Base-by-base conservation (phyloP, 306 rosid species). In the Rosa chinensis region DNA sequence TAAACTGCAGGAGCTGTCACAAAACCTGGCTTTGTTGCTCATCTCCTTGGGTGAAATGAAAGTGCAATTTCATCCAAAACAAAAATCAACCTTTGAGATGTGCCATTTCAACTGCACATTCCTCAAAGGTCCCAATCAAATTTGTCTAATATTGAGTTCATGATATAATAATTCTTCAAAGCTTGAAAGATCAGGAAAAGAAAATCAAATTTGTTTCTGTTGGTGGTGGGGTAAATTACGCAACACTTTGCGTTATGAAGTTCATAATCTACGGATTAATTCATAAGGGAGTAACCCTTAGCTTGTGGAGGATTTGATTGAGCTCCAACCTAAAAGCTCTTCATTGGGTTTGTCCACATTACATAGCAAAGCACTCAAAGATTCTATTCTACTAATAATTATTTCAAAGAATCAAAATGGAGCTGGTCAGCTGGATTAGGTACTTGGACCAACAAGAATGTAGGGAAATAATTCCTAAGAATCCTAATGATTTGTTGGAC, bases 1-100 rank as follows among this genome's bases (percentile, higher is more conserved):
- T 55, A 55, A 81, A 81, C 56, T 73, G 72, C 82, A 74, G 81
- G 71, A 35, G 74, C 68, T 61, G 81, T 66, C 78, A 83, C 73
- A 56, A 74, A 49, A 71, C 58, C 50, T 45, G 47, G 61, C 66
- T 44, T 21, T 81, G 83, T 84, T 75, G 37, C 48, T 66, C 71
- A 37, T 47, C 84, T 82, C 80, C 83, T 83, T 52, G 62, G 52
- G 49, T 76, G 73, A 14, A 70, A 74, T 64, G 49, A 80, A 66
- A 63, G 73, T 80, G 84, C 82, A 73, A 81, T 44, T 68, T 73
- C 28, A 52, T 64, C 50, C 14, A 32, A 32, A 32, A 32, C 2
- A 32, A 21, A 8, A 50, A 47, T 45, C 45, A 62, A 75, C 77
- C 63, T 55, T 81, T 48, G 68, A 42, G 73, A 28, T 28, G 42